Conservation (phyloP, 805 yeast species). For the Candida quercuum region DNA sequence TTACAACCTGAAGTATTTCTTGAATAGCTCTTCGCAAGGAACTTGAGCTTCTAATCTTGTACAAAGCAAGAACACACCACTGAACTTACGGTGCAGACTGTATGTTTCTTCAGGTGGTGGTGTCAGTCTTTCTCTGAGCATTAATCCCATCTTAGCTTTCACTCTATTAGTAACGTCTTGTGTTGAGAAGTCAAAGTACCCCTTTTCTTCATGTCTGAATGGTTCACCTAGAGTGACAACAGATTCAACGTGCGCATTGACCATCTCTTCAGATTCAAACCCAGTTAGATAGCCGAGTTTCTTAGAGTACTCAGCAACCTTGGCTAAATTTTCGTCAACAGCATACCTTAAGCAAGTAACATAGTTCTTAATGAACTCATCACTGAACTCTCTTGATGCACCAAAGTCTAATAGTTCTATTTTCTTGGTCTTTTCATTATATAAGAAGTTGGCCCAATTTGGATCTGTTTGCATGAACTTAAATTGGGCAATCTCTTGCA, state of each 20-base stretch:
- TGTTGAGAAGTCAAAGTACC: slow-evolving; percentile 59
- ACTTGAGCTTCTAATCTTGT: slow-evolving; percentile 79
- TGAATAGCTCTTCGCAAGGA: slow-evolving; percentile 72
- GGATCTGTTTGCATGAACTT: slow-evolving; percentile 98
- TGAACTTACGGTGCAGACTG: slow-evolving; percentile 89
- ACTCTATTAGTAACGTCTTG: slow-evolving; percentile 96
- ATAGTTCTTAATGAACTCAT: slow-evolving; percentile 64
- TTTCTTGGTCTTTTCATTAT: slow-evolving; percentile 62
- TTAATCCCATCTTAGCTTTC: slow-evolving; percentile 76
- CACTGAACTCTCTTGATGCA: slow-evolving; percentile 78
- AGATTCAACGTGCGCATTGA: slow-evolving; percentile 87
- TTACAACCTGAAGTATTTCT: slow-evolving; percentile 47
- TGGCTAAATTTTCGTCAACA: slow-evolving; percentile 56
- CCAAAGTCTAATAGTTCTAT: slow-evolving; percentile 93
- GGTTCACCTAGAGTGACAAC: slow-evolving; percentile 92
- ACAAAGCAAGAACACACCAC: slow-evolving; percentile 90
- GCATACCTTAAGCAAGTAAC: slow-evolving; percentile 71
- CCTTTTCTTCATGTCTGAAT: slow-evolving; percentile 53
- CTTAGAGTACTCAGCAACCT: slow-evolving; percentile 59
- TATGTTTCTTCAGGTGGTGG: slow-evolving; percentile 99
- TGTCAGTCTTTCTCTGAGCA: slow-evolving; percentile 86
- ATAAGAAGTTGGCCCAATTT: slow-evolving; percentile 96
- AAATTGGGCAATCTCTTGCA: slow-evolving; percentile 78
- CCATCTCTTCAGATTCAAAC: slow-evolving; percentile 80
- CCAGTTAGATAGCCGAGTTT: slow-evolving; percentile 90